A percentile compares a stretch with the other conserved stretches of the same genome.
Evolutionary conservation across 139 green algal species (phyloP).

Genomic region (Trebouxia sp.): DNA sequence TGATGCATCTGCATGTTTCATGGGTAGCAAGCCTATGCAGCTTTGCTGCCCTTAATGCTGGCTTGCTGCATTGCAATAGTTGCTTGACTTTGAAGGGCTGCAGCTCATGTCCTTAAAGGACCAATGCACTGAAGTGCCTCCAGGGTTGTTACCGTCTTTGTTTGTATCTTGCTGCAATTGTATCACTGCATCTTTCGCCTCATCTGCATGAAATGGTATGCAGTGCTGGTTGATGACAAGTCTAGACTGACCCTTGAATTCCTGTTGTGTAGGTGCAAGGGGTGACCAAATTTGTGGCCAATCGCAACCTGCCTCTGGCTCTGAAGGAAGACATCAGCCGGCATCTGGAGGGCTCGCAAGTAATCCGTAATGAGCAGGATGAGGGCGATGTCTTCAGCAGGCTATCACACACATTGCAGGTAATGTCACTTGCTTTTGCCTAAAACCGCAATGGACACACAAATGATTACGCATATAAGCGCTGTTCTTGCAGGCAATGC

Average conservation of each 20-base stretch:
- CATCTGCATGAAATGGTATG: background rate
- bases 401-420: conserved; percentile 35
- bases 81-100: no score
- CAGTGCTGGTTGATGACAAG: background rate
- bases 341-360: conserved; percentile 15
- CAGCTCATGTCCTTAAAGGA: no score
- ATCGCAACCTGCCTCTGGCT: conserved; percentile 26
- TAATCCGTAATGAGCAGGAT: conserved; percentile 1
- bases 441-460: no score
- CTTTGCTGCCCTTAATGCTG: background rate
- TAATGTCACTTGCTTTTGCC: background rate
- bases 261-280: conserved; percentile 25
- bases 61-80: no score
- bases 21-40: no score
- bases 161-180: no score
- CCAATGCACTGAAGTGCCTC: no score
- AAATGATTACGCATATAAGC: background rate
- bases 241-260: no score
- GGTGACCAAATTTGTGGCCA: conserved; percentile 44
- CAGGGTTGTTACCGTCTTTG: no score
- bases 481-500: background rate
- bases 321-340: conserved; percentile 37
- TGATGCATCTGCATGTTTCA: background rate
- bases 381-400: conserved; percentile 35
- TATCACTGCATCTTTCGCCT: no score